Evolutionary conservation across 1,284 basidiomycete species (phyloP), one percentile per base, ranked within the genome.

Genomic region (Trametes pubescens): DNA sequence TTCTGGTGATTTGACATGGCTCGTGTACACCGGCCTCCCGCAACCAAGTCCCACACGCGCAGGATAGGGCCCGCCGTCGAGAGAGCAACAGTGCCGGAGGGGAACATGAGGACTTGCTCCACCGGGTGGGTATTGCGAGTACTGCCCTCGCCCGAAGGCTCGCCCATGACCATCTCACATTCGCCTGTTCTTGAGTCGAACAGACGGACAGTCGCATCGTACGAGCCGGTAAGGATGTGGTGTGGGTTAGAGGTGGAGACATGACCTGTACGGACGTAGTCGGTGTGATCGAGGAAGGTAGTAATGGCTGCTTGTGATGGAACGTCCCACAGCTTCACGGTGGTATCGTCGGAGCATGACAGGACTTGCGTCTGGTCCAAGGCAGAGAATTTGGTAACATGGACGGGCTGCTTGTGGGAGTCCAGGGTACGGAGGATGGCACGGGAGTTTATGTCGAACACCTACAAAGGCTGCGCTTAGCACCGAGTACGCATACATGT

Each of bases 1-100:
- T 99, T 99, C 78, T 99, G 97, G 76, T 99, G 98, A 79, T 99
- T 99, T 37, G 93, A 95, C 65, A 98, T 77, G 8, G 96, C 96
- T 51, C 92, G 86, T 2, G 92, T 84, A 77, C 95, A 98, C 60
- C 92, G 85, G 7, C 96, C 94, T 34, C 95, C 96, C 46, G 95
- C 94, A 37, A 97, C 90, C 43, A 99, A 80, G 76, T 99, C 98
- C 97, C 98, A 99, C 0, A 95, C 89, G 38, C 95, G 90, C 62
- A 99, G 81, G 63, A 99, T 95, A 2, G 98, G 95, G 0, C 98
- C 98, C 14, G 96, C 92, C 1, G 93, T 89, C 5, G 94, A 94
- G 43, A 99, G 74, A 0, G 91, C 95, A 49, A 94, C 84, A 1
- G 94, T 95, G 1, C 94, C 95, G 8, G 93, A 93, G 0, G 96